Base-by-base conservation (phyloP, 768 basidiomycete species). In the Termitomyces sp. region DNA sequence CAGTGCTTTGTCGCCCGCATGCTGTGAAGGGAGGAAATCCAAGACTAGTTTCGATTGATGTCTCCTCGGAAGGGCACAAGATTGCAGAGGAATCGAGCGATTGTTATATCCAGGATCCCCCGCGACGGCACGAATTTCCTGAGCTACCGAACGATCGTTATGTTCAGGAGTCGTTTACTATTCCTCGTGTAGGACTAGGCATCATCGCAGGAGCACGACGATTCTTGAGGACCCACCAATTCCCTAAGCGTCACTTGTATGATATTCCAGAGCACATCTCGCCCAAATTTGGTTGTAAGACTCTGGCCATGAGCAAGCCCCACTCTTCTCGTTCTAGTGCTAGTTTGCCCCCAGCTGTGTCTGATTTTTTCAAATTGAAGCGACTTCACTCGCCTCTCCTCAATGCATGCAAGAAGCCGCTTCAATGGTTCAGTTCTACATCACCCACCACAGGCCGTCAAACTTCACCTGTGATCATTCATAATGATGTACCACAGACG, bases 201-300 rank as follows among this genome's bases (percentile, higher is more conserved):
- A 41, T 50, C 32, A 15, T 45, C 15, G 14, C 58, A 21, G 51
- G 54, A 7, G 56, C 38, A 10, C 48, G 28, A 38, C 53, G 44
- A 35, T 54, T 60, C 22, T 54, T 58, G 28, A 56, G 43, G 45
- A 48, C 52, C 3, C 26, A 48, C 41, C 41, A 21, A 21, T 54
- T 43, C 28, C 52, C 42, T 8, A 55, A 53, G 32, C 58, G 54
- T 1, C 28, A 40, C 11, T 41, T 62, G 47, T 57, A 62, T 38
- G 53, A 59, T 24, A 59, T 62, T 9, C 56, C 58, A 2, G 58
- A 64, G 51, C 40, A 53, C 28, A 28, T 60, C 17, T 59, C 57
- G 34, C 64, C 62, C 9, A 50, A 44, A 40, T 26, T 51, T 45
- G 43, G 41, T 9, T 41, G 28, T 19, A 58, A 51, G 35, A 38